Evolutionary conservation across 2,329 filamentous ascomycete genomes (phyloP), one percentile per base, ranked within the genome.

Genomic region (Beauveria rudraprayagi): DNA sequence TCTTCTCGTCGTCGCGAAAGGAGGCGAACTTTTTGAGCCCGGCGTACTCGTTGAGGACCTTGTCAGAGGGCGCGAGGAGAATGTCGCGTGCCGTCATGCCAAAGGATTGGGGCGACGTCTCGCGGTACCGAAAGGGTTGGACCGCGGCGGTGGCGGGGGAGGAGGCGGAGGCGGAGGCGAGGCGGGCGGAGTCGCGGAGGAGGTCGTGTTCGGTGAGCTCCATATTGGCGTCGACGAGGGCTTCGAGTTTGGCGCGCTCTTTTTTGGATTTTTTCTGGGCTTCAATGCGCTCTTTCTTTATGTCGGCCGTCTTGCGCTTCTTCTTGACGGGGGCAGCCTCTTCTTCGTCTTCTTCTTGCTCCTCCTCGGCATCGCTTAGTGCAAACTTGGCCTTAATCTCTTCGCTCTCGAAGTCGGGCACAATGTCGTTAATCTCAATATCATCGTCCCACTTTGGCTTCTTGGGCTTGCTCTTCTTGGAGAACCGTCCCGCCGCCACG

Each of bases 21-120:
- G 90, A 81, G 5, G 93, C 92, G 63, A 97, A 83, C 77, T 97
- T 97, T 82, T 99, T 99, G 69, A 99, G 78, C 7, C 94, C 93
- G 5, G 88, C 93, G 70, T 89, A 99, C 66, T 92, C 82, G 74
- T 99, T 99, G 65, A 99, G 84, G 59, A 88, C 86, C 52, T 85
- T 79, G 76, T 99, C 94, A 50, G 88, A 89, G 0, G 92, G 91
- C 66, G 96, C 91, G 71, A 88, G 82, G 40, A 99, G 83, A 67
- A 99, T 97, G 74, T 99, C 94, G 63, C 87, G 84, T 1, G 92
- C 81, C 0, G 91, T 96, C 70, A 99, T 85, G 62, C 94, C 94
- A 71, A 96, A 99, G 14, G 89, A 85, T 60, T 89, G 88, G 1
- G 94, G 93, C 0, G 91, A 95, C 2, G 93, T 96, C 71, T 97